A percentile compares a stretch with the other conserved stretches of the same genome.
Evolutionary conservation across 2,329 filamentous ascomycete genomes (phyloP).

Genomic region (Penicillium paneum): DNA sequence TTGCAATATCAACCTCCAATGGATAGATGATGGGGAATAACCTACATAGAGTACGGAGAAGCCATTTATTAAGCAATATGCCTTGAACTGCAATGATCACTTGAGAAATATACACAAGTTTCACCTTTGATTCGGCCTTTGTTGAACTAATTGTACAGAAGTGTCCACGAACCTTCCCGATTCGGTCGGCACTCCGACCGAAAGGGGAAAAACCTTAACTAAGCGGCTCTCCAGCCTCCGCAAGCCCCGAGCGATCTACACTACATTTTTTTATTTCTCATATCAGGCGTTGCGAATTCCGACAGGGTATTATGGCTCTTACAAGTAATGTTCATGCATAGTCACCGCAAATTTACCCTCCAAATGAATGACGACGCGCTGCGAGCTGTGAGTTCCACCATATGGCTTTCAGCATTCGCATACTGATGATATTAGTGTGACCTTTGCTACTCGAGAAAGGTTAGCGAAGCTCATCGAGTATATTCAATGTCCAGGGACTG

Average conservation of each 20-base stretch:
- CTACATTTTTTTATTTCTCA: background rate
- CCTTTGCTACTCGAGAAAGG: conserved; percentile 28
- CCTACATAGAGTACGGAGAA: too few species aligned
- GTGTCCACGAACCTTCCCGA: background rate
- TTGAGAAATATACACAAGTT: too few species aligned
- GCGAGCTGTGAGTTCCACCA: conserved; percentile 16
- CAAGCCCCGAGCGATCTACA: background rate
- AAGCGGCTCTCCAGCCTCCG: background rate
- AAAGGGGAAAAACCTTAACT: conserved; percentile 3
- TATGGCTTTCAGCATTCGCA: background rate
- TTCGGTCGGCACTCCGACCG: conserved; percentile 11
- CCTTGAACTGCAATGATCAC: too few species aligned
- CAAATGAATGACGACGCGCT: conserved; percentile 14
- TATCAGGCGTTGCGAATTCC: background rate
- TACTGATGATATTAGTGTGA: conserved; percentile 21
- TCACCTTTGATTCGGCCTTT: too few species aligned
- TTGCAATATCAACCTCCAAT: too few species aligned
- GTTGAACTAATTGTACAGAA: too few species aligned
- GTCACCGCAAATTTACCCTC: background rate
- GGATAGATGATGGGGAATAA: background rate
- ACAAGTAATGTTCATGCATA: background rate
- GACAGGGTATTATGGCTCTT: background rate
- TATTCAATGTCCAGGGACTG: background rate
- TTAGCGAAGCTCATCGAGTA: background rate
- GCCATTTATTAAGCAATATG: too few species aligned